Conservation (phyloP, 495 filamentous ascomycete species). For the Elasticomyces elasticus region DNA sequence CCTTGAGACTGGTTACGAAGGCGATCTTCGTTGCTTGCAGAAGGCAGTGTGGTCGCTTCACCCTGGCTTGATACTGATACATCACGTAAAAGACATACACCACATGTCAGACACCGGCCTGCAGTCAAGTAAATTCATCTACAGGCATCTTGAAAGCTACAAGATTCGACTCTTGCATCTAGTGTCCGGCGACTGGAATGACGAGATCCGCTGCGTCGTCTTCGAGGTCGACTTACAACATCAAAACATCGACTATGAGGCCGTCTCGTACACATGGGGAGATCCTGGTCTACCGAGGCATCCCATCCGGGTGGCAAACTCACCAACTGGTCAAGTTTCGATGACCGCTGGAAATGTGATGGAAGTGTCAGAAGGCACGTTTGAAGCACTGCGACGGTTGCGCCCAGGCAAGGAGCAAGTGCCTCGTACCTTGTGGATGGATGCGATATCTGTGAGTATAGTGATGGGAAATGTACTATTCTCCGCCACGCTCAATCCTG, state of each 20-base stretch:
- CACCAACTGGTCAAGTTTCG: background rate
- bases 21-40: no score
- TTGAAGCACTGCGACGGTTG: background rate
- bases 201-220: background rate
- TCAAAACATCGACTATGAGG: background rate
- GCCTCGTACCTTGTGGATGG: conserved; percentile 1
- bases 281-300: background rate
- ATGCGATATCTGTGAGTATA: background rate
- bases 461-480: no score
- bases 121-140: background rate
- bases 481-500: no score
- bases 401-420: background rate
- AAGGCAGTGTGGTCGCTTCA: no score
- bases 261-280: conserved; percentile 1
- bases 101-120: background rate
- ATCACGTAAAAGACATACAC: no score
- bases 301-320: background rate
- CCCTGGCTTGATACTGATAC: no score
- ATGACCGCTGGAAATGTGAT: background rate
- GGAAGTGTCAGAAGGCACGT: background rate
- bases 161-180: background rate
- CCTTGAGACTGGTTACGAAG: no score
- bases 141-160: background rate
- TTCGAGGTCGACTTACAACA: background rate
- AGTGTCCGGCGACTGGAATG: background rate